phyloP scores from a whole-genome alignment of 768 basidiomycete species.

The Tylopilus cervinicoccineus region DNA sequence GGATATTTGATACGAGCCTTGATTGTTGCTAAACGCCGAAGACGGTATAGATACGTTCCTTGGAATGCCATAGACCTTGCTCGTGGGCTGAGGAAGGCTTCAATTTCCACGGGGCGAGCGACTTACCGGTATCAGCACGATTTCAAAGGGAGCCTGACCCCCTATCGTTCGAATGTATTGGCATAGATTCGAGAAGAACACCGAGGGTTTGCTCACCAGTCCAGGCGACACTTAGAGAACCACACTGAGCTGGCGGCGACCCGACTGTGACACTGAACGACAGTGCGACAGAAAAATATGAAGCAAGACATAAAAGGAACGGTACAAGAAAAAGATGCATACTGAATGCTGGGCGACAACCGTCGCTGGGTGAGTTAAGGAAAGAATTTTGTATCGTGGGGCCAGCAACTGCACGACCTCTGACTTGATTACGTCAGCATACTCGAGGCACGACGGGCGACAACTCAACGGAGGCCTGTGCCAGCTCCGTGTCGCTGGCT shows the following conservation, averaged over 20 bases:
- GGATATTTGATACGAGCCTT: constrained; percentile 47
- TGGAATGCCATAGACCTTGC: constrained; percentile 51
- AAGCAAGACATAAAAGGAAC: constrained; percentile 20
- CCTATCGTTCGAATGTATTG: constrained; percentile 34
- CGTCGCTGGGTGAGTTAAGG: constrained; percentile 2
- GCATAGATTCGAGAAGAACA: not conserved
- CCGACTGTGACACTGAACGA: constrained; percentile 49
- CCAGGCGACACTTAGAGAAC: constrained; percentile 58
- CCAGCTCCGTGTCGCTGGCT: no score
- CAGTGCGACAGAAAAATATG: constrained; percentile 17
- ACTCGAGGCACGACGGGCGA: no score
- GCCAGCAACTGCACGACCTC: not conserved
- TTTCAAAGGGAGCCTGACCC: constrained; percentile 50
- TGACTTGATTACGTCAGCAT: constrained; percentile 20
- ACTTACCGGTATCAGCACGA: constrained; percentile 51
- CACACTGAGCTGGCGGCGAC: constrained; percentile 54
- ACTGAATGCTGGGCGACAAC: constrained; percentile 17
- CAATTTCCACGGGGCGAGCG: not conserved
- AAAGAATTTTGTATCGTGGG: constrained; percentile 3
- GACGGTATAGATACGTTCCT: constrained; percentile 52
- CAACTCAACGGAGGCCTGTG: no score
- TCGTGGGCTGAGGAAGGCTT: constrained; percentile 5
- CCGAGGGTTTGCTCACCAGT: constrained; percentile 42
- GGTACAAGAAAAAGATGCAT: constrained; percentile 28
- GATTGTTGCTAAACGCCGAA: constrained; percentile 48